Evolutionary conservation across 176 grass and related monocot species (phyloP).

Genomic region (Juncus effusus): DNA sequence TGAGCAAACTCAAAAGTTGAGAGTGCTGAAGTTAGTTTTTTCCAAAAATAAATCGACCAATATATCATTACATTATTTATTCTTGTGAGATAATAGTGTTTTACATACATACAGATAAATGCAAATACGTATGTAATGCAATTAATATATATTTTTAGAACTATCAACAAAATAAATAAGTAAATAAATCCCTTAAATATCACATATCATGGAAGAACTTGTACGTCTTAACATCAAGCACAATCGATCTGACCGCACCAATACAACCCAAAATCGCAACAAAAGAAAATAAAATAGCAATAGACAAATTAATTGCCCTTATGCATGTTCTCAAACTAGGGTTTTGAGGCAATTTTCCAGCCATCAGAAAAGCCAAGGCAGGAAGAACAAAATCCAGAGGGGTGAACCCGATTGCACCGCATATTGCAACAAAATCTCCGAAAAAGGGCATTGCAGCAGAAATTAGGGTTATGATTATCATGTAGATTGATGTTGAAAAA

Average conservation of each 20-base stretch:
- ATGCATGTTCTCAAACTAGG: slow-evolving; percentile 4
- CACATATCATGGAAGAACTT: slow-evolving; percentile 74
- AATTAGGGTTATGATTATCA: slow-evolving; percentile 40
- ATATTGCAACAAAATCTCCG: slow-evolving; percentile 77
- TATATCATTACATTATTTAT: too few relatives aligned
- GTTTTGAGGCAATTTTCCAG: slow-evolving; percentile 35
- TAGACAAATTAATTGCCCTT: slow-evolving; percentile 28
- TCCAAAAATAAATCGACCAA: too few relatives aligned
- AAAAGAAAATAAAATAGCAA: slow-evolving; percentile 37
- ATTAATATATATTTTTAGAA: too few relatives aligned
- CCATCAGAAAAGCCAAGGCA: slow-evolving; percentile 46
- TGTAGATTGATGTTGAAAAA: slow-evolving; percentile 50
- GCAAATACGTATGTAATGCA: too few relatives aligned
- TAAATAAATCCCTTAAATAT: slow-evolving; percentile 6
- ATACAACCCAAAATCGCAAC: slow-evolving; percentile 54
- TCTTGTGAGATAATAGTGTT: too few relatives aligned
- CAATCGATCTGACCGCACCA: slow-evolving; percentile 59
- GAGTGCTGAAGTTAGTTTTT: too few relatives aligned
- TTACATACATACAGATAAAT: too few relatives aligned
- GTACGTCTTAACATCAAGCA: slow-evolving; percentile 48
- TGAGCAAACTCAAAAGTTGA: too few relatives aligned
- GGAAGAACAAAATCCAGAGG: slow-evolving; percentile 80
- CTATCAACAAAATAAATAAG: too few relatives aligned
- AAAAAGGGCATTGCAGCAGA: slow-evolving; percentile 70
- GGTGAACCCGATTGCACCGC: slow-evolving; percentile 71